Evolutionary conservation across 768 basidiomycete species (phyloP), one percentile per base, ranked within the genome.

Genomic region (Boletus pseudopeckii): DNA sequence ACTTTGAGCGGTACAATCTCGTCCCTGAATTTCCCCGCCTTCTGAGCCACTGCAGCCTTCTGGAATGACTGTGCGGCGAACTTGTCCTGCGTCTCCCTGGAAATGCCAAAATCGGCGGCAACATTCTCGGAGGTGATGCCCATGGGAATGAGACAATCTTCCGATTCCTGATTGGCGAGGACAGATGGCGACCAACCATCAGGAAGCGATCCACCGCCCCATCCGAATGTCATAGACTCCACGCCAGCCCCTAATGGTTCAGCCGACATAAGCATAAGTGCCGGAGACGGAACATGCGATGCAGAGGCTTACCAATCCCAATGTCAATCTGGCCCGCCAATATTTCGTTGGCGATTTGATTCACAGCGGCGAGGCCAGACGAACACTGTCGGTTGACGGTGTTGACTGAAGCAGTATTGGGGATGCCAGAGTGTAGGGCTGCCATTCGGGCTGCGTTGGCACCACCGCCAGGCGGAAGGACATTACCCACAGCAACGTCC

Each of bases 61-160:
- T 85, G 84, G 81, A 91, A 92, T 0, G 91, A 93, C 41, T 75
- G 70, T 14, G 91, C 91, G 7, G 93, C 85, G 63, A 95, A 94
- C 52, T 77, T 80, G 75, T 96, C 94, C 72, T 95, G 91, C n/a
- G 70, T 72, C 45, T 77, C 75, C 49, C 94, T 87, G 28, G 86
- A 75, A 67, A 96, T 82, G 54, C 76, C 75, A 71, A 80, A 95
- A 51, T 92, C 84, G 45, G 77, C 68, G 13, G 93, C 90, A 59
- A 94, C 91, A 68, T 93, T 93, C 75, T 95, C 92, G n/a, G 89
- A 92, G 18, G 94, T 94, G 75, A 94, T 85, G 34, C 93, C 94
- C 90, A 92, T 92, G 41, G 91, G 91, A 53, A 90, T 75, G 26
- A 88, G 77, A 66, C 91, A 93, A 73, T 94, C 92, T 53, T 81